Conservation (phyloP, 805 yeast genomes). For the Yamadazyma kitorensis region DNA sequence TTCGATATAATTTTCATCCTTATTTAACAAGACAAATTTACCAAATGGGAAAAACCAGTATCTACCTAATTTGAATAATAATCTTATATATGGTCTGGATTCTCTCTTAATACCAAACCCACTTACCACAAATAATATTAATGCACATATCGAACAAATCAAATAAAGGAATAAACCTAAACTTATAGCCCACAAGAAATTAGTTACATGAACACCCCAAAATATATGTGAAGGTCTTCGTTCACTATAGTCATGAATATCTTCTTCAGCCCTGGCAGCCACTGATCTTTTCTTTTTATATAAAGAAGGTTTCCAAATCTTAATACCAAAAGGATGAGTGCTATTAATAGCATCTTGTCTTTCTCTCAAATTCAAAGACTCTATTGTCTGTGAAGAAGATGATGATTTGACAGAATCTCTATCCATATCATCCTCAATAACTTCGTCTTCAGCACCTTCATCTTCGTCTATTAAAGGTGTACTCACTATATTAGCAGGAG, state of each 20-base stretch:
- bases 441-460: slow-evolving; percentile 19
- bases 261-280: slow-evolving; percentile 85
- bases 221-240: slow-evolving; percentile 32
- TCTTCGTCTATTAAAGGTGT: slow-evolving; percentile 16
- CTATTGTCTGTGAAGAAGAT: slow-evolving; percentile 51
- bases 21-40: slow-evolving; percentile 71
- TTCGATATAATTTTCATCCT: slow-evolving; percentile 73
- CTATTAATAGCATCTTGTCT: slow-evolving; percentile 95
- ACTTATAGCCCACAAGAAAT: slow-evolving; percentile 68
- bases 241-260: slow-evolving; percentile 72
- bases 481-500: slow-evolving; percentile 8
- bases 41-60: slow-evolving; percentile 88
- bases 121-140: slow-evolving; percentile 42
- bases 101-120: slow-evolving; percentile 43
- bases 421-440: slow-evolving; percentile 20
- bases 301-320: slow-evolving; percentile 97
- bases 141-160: slow-evolving; percentile 50
- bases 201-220: slow-evolving; percentile 64
- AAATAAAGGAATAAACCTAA: slow-evolving; percentile 64
- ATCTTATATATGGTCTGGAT: slow-evolving; percentile 59
- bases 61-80: slow-evolving; percentile 60
- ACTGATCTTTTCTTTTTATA: slow-evolving; percentile 92
- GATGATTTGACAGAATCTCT: slow-evolving; percentile 24
- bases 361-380: slow-evolving; percentile 84
- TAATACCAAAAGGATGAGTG: slow-evolving; percentile 97